Evolutionary conservation across 1,284 basidiomycete species (phyloP).

Genomic region (Golubevia sp.): DNA sequence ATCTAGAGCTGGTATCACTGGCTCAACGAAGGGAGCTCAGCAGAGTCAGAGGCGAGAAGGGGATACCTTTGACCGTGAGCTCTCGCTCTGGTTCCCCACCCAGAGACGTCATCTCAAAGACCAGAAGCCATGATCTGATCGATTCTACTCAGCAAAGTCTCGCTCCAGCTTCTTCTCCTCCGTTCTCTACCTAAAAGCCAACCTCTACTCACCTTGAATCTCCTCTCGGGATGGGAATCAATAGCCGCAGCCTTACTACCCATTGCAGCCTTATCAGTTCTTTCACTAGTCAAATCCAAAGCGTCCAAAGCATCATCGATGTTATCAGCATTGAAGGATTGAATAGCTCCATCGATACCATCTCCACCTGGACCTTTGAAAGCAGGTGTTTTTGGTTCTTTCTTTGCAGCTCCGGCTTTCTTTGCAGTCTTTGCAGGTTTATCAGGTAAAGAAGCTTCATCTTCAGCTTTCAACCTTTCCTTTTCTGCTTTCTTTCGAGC

Average conservation of each 20-base stretch:
- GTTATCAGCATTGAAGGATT: slow-evolving; percentile 40
- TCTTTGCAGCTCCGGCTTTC: slow-evolving; percentile 16
- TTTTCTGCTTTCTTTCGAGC: slow-evolving; percentile 55
- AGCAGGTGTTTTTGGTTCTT: slow-evolving; percentile 11
- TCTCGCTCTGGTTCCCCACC: not conserved
- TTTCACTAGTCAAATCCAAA: slow-evolving; percentile 51
- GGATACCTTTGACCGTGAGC: too few species aligned
- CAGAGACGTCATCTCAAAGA: too few species aligned
- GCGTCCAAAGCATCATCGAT: slow-evolving; percentile 58
- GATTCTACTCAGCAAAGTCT: too few species aligned
- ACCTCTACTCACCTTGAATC: slow-evolving; percentile 45
- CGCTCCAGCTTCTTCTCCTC: too few species aligned
- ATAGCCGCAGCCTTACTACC: slow-evolving; percentile 53
- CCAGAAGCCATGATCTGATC: too few species aligned
- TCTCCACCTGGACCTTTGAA: slow-evolving; percentile 12
- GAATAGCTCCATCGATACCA: slow-evolving; percentile 37
- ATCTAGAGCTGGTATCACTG: too few species aligned
- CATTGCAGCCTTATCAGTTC: slow-evolving; percentile 42
- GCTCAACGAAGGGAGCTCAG: not conserved
- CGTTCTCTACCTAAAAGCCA: slow-evolving; percentile 7
- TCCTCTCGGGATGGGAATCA: slow-evolving; percentile 58
- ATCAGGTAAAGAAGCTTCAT: slow-evolving; percentile 41
- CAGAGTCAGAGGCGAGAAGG: not conserved
- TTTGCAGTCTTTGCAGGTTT: slow-evolving; percentile 24
- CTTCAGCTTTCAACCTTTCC: slow-evolving; percentile 42